A percentile compares a stretch with the other conserved stretches of the same genome.
Evolutionary conservation across 164 flowering plant species (phyloP).

Genomic region (Magnolia sinica): DNA sequence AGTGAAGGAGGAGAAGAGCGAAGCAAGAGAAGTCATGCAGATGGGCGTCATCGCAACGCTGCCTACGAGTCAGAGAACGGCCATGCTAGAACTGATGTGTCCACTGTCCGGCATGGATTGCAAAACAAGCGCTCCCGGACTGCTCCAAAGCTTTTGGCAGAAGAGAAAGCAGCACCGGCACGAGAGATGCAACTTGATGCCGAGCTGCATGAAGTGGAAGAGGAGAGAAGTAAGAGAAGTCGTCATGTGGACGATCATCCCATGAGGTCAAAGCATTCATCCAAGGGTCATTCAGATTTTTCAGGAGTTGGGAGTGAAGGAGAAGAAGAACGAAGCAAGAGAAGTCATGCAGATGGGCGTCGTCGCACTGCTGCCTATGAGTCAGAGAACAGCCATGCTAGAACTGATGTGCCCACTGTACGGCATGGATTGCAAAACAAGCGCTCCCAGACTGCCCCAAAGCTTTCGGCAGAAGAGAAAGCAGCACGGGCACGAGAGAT

Average conservation of each 20-base stretch:
- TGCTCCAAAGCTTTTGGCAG: conserved; percentile 67
- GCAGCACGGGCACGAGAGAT: conserved; percentile 84
- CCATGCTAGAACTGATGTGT: conserved; percentile 1
- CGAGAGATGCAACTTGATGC: conserved; percentile 88
- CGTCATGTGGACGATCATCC: conserved; percentile 7
- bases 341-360: conserved; percentile 6
- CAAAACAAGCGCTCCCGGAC: conserved; percentile 29
- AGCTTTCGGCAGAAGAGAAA: conserved; percentile 83
- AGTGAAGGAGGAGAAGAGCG: conserved; percentile 9
- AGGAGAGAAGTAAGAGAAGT: conserved; percentile 12
- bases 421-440: conserved; percentile 29
- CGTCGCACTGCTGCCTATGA: background rate
- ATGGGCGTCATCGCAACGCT: conserved; percentile 7
- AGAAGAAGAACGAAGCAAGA: conserved; percentile 12
- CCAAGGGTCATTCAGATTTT: conserved; percentile 7
- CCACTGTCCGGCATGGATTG: conserved; percentile 19
- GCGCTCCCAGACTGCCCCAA: conserved; percentile 37
- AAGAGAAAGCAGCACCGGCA: conserved; percentile 84
- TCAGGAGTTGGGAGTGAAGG: conserved; percentile 10
- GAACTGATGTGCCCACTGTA: conserved; percentile 2
- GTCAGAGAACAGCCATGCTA: background rate
- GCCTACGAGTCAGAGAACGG: background rate
- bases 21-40: conserved; percentile 13
- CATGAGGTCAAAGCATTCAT: background rate
- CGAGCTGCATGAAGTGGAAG: conserved; percentile 61